Evolutionary conservation across 371 early-diverging fungal species (phyloP).

Genomic region (Dinochytrium kinnereticum): DNA sequence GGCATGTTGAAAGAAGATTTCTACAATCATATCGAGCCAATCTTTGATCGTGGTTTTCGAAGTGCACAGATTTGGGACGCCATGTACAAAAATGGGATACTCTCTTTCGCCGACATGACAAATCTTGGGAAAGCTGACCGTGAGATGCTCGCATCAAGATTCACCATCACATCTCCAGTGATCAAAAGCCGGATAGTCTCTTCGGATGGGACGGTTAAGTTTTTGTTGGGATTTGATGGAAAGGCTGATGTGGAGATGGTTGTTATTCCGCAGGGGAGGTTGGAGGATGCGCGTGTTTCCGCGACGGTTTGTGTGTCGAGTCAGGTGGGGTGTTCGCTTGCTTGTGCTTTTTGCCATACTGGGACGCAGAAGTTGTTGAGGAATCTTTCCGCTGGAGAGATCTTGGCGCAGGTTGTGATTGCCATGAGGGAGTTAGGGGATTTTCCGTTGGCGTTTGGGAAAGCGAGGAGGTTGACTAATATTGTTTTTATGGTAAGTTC

Average conservation of each 20-base stretch:
- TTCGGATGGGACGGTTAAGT: constrained; percentile 50
- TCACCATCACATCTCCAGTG: constrained; percentile 65
- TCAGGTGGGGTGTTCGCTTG: constrained; percentile 90
- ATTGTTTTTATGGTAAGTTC: constrained; percentile 82
- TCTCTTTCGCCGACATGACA: constrained; percentile 68
- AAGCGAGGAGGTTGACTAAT: constrained; percentile 62
- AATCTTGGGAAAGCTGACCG: constrained; percentile 63
- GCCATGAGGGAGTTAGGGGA: constrained; percentile 56
- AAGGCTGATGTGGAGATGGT: constrained; percentile 16
- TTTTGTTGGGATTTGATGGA: constrained; percentile 38
- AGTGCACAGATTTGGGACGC: constrained; percentile 34
- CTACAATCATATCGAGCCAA: not conserved
- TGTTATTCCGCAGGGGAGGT: constrained; percentile 34
- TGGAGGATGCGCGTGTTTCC: constrained; percentile 29
- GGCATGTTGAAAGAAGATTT: not conserved
- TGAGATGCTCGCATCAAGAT: constrained; percentile 54
- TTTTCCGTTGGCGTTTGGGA: constrained; percentile 24
- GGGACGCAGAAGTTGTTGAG: constrained; percentile 84
- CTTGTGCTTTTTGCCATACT: constrained; percentile 89
- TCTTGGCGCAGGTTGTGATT: constrained; percentile 80
- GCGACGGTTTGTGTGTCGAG: constrained; percentile 85
- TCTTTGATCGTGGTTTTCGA: constrained; percentile 11
- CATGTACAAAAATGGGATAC: constrained; percentile 49
- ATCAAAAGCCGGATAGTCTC: constrained; percentile 47
- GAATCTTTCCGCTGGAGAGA: constrained; percentile 76